These are phyloP conservation scores for Brettanomyces sp. DNA, from an alignment of 805 yeast genomes.

Conservation along the genomic window DNA sequence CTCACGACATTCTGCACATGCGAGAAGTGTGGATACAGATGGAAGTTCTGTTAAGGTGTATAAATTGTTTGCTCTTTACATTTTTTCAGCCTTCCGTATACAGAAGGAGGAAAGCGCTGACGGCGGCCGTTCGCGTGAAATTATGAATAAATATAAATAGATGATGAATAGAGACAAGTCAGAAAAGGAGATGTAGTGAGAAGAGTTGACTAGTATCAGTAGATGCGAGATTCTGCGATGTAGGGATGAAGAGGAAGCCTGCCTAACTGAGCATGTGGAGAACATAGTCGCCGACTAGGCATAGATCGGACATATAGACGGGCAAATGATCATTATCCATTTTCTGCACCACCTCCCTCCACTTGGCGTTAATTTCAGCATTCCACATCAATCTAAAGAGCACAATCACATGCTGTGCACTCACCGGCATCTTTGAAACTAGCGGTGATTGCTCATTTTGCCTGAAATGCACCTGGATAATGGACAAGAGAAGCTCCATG, in stretches of 20 bases:
- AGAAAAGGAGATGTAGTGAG: not conserved
- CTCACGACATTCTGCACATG: conserved; percentile 97
- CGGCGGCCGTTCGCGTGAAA: not conserved
- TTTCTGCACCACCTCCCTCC: conserved; percentile 5
- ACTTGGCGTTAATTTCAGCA: conserved; percentile 2
- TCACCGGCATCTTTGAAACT: not conserved
- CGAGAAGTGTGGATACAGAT: conserved; percentile 93
- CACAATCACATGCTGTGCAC: conserved; percentile 1
- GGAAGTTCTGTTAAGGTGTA: conserved; percentile 73
- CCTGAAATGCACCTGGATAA: not conserved
- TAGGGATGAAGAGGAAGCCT: not conserved
- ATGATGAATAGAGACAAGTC: not conserved
- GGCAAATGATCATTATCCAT: conserved; percentile 3
- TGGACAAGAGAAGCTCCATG: not conserved
- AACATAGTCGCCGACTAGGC: conserved; percentile 6
- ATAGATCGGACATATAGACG: conserved; percentile 4
- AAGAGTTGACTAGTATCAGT: not conserved
- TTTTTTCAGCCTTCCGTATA: too few species aligned
- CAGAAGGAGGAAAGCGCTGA: too few species aligned
- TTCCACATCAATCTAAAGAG: conserved; percentile 4
- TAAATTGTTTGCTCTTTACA: too few species aligned
- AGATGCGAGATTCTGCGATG: too few species aligned
- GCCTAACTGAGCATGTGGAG: not conserved
- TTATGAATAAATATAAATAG: not conserved
- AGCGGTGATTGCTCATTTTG: not conserved